A percentile compares a stretch with the other conserved stretches of the same genome.
phyloP scores from a whole-genome alignment of 1,139 yeast genomes.

The Pichia sp. region DNA sequence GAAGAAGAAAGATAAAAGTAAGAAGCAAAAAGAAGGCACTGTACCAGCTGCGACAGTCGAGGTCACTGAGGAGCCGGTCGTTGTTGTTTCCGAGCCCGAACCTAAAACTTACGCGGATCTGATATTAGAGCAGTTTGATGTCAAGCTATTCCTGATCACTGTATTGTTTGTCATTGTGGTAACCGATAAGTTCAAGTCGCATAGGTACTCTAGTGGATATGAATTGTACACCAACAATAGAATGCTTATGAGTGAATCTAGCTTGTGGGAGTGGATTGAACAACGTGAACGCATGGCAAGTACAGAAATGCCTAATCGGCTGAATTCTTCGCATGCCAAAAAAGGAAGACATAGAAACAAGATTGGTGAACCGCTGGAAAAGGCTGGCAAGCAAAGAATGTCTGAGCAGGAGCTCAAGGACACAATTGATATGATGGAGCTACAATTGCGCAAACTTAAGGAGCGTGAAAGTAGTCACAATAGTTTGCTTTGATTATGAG shows the following conservation, averaged over 20 bases:
- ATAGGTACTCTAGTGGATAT: slow-evolving; percentile 20
- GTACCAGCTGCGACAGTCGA: slow-evolving; percentile 18
- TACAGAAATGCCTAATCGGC: background rate
- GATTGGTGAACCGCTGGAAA: slow-evolving; percentile 2
- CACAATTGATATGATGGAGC: slow-evolving; percentile 27
- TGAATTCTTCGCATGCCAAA: background rate
- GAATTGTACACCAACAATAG: slow-evolving; percentile 32
- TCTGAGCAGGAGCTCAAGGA: slow-evolving; percentile 25
- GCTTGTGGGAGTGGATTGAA: slow-evolving; percentile 80
- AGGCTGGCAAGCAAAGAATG: slow-evolving; percentile 12
- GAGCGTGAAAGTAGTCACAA: slow-evolving; percentile 8
- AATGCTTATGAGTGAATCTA: slow-evolving; percentile 52
- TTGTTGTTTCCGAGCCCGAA: slow-evolving; percentile 2
- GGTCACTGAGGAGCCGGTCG: slow-evolving; percentile 20
- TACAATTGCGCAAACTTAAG: slow-evolving; percentile 24
- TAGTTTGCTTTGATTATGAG: background rate
- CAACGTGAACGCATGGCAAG: slow-evolving; percentile 36
- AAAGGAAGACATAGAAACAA: slow-evolving; percentile 1
- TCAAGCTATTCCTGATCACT: slow-evolving; percentile 23
- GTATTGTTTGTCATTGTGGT: slow-evolving; percentile 21
- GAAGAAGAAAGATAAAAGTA: slow-evolving; percentile 14
- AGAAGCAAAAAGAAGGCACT: slow-evolving; percentile 11
- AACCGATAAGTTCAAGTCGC: slow-evolving; percentile 20
- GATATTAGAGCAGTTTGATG: slow-evolving; percentile 23
- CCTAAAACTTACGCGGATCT: slow-evolving; percentile 17